A percentile compares a stretch with the other conserved stretches of the same genome.
Conservation (phyloP, 2,329 filamentous ascomycete genomes). For the Tetracladium maxilliforme region DNA sequence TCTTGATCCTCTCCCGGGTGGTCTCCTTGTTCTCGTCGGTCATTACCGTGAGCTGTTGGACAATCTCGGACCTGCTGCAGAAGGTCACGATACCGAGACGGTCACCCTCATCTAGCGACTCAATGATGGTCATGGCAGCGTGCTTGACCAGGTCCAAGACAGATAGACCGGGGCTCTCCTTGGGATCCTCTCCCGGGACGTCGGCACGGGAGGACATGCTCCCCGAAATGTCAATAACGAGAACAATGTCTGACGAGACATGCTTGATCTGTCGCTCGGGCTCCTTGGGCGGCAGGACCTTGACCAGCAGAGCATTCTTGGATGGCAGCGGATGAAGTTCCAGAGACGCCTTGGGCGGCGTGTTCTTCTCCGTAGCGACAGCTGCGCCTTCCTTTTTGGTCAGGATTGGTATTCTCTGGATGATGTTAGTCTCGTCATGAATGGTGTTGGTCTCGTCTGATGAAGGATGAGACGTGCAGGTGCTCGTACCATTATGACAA, state of each 20-base stretch:
- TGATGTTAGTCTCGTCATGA: too few relatives aligned
- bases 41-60: conserved; percentile 33
- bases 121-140: conserved; percentile 39
- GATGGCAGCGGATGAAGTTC: conserved; percentile 22
- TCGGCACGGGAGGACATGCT: conserved; percentile 37
- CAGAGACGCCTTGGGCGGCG: too few relatives aligned
- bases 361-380: too few relatives aligned
- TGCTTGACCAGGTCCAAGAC: conserved; percentile 46
- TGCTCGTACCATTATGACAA: too few relatives aligned
- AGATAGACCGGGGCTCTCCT: conserved; percentile 32
- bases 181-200: conserved; percentile 21
- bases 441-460: too few relatives aligned
- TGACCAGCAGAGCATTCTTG: conserved; percentile 26
- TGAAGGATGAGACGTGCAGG: too few relatives aligned
- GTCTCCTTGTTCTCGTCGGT: conserved; percentile 25
- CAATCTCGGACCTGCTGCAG: conserved; percentile 19
- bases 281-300: conserved; percentile 25
- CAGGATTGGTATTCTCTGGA: too few relatives aligned
- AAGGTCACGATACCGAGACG: conserved; percentile 44
- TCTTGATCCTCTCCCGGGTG: conserved; percentile 24
- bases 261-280: conserved; percentile 12
- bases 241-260: conserved; percentile 41
- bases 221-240: conserved; percentile 45
- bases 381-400: too few relatives aligned
- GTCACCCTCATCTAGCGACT: conserved; percentile 37